Evolutionary conservation across 2,329 filamentous ascomycete species (phyloP).

Genomic region (Alternaria longipes): DNA sequence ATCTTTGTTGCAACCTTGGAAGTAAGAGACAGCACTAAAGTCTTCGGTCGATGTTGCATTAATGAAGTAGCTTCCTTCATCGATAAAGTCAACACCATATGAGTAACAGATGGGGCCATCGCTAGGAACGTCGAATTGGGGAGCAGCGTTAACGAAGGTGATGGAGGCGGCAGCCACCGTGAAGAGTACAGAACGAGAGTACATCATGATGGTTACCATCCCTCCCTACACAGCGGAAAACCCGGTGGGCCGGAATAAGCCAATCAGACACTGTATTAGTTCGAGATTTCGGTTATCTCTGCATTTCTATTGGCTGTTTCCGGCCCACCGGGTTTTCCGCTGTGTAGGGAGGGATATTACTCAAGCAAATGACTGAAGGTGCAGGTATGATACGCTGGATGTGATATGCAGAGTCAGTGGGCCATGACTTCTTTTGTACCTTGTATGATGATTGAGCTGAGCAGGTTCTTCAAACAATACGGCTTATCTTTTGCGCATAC

Average conservation of each 20-base stretch:
- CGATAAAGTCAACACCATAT: conserved; percentile 55
- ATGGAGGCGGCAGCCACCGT: conserved; percentile 36
- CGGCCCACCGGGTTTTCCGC: no score
- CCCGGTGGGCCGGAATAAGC: no score
- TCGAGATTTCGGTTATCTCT: no score
- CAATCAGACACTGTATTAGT: no score
- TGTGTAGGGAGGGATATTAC: no score
- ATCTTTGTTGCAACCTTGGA: conserved; percentile 55
- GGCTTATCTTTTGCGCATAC: conserved; percentile 18
- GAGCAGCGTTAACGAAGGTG: conserved; percentile 26
- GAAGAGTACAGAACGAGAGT: conserved; percentile 36
- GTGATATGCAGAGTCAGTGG: conserved; percentile 17
- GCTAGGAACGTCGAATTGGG: conserved; percentile 25
- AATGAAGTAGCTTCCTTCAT: conserved; percentile 57
- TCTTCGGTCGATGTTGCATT: conserved; percentile 53
- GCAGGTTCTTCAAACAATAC: conserved; percentile 16
- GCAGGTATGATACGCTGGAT: conserved; percentile 4
- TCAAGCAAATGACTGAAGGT: conserved; percentile 10
- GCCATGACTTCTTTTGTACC: conserved; percentile 33
- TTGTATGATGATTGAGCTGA: conserved; percentile 13
- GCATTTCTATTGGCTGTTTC: no score
- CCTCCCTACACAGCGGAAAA: no score
- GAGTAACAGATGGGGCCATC: conserved; percentile 43
- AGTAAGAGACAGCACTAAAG: conserved; percentile 57
- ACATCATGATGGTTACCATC: conserved; percentile 28